Conservation (phyloP, 2,329 filamentous ascomycete species). For the Hirsutella minnesotensis region DNA sequence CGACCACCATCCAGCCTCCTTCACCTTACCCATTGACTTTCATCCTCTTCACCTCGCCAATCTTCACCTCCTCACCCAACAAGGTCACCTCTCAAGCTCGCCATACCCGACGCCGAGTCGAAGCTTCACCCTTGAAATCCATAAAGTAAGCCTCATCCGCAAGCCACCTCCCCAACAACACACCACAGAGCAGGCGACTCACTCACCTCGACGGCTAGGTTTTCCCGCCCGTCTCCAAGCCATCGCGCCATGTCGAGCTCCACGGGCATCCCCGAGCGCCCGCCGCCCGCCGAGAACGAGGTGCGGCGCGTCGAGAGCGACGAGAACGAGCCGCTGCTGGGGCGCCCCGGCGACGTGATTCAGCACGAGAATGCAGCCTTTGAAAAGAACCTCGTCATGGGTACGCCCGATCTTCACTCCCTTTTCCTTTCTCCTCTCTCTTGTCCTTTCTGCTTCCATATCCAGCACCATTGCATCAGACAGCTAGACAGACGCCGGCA, state of each 20-base stretch:
- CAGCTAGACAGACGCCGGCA: neutral
- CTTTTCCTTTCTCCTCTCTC: neutral
- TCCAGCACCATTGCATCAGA: neutral
- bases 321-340: conserved; percentile 33
- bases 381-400: conserved; percentile 60
- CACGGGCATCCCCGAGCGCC: conserved; percentile 50
- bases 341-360: conserved; percentile 56
- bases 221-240: neutral
- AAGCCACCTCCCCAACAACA: neutral
- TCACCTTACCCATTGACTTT: no score
- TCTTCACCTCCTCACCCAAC: no score
- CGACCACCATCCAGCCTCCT: no score
- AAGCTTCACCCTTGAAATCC: no score
- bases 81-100: no score
- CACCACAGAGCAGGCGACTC: neutral
- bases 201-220: no score
- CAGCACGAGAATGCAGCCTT: conserved; percentile 55
- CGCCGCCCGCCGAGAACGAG: conserved; percentile 11
- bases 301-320: conserved; percentile 11
- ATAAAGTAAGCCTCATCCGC: no score
- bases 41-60: no score
- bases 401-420: conserved; percentile 29
- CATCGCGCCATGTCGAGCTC: conserved; percentile 50
- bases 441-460: no score
- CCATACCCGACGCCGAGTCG: no score